A percentile compares a stretch with the other conserved stretches of the same genome.
These are phyloP conservation scores for Pleurotus sapidus DNA, from an alignment of 768 basidiomycete species.

Conservation along the genomic window DNA sequence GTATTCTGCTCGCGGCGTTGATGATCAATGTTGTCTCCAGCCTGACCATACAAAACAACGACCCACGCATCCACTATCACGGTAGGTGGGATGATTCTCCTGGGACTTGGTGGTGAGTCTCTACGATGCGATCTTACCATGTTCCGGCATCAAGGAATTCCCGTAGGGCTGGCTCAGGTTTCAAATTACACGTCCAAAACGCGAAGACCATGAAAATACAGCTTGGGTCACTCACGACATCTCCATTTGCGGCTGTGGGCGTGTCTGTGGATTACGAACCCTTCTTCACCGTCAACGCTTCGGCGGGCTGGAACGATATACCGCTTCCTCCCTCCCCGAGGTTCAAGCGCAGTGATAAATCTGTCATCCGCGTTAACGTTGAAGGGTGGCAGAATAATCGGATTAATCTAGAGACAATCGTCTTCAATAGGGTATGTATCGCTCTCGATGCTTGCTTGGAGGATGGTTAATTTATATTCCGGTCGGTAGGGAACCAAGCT, in stretches of 20 bases:
- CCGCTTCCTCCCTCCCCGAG: conserved; percentile 23
- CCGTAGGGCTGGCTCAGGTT: conserved; percentile 50
- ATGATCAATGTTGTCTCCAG: not conserved
- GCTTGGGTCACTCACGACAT: conserved; percentile 47
- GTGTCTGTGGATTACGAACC: conserved; percentile 46
- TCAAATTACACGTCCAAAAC: conserved; percentile 46
- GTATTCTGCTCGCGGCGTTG: not conserved
- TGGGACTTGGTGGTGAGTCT: conserved; percentile 54
- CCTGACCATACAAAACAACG: conserved; percentile 25
- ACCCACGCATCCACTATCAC: conserved; percentile 46
- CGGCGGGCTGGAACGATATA: conserved; percentile 42
- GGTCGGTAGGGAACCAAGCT: conserved; percentile 41
- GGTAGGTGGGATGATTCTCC: conserved; percentile 51
- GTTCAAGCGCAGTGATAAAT: conserved; percentile 6
- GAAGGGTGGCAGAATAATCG: conserved; percentile 62
- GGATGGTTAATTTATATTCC: not conserved
- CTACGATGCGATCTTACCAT: not conserved
- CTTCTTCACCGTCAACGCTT: conserved; percentile 45
- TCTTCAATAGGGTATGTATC: conserved; percentile 36
- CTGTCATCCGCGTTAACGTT: conserved; percentile 44
- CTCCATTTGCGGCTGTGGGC: conserved; percentile 42
- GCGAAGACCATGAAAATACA: conserved; percentile 40
- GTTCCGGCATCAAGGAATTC: not conserved
- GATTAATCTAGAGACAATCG: conserved; percentile 46
- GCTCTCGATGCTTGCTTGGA: not conserved